Evolutionary conservation across 768 basidiomycete species (phyloP), one percentile per base, ranked within the genome.

Genomic region (Tricholomella constricta): DNA sequence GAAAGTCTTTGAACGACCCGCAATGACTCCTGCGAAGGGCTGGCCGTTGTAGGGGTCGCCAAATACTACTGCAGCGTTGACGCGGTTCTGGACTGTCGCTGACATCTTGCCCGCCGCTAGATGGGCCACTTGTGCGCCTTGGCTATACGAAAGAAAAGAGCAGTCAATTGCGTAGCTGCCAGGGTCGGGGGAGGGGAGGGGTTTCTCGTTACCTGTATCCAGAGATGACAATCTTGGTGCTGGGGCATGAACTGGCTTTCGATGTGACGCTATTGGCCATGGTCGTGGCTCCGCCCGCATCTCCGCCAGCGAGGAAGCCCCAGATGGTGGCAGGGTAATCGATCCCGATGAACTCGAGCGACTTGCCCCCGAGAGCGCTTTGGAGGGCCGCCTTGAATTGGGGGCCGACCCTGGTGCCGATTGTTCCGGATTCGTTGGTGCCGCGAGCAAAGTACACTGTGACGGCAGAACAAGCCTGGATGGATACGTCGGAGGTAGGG

Each of bases 381-480:
- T 57, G 55, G 12, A 76, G 64, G 0, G 70, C 72, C 0, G 63
- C 15, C 36, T 63, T 51, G 61, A 77, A 69, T 14, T 68, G 70
- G 5, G 74, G 74, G 5, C 74, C 75, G 19, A 75, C 72, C 38
- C 72, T 54, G 11, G 61, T 57, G 8, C 74, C 74, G 23, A 75
- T 66, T 6, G 71, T 69, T 8, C 62, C 61, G 4, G 57, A 5
- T 44, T 75, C 75, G 2, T 46, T 54, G 1, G 74, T 75, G 4
- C 75, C 74, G 9, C 74, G 68, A 43, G 73, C 73, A 40, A 73
- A 74, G 43, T 71, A 60, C 22, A 72, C 72, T 3, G 67, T 63
- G 26, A 72, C 71, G 31, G 67, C 69, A 14, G 68, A 56, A 41
- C 70, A 72, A 10, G 58, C 31, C 31, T 32, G 31, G 14, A 32